Conservation (phyloP, 208 protist species). For the Sergeia podlipaevii region DNA sequence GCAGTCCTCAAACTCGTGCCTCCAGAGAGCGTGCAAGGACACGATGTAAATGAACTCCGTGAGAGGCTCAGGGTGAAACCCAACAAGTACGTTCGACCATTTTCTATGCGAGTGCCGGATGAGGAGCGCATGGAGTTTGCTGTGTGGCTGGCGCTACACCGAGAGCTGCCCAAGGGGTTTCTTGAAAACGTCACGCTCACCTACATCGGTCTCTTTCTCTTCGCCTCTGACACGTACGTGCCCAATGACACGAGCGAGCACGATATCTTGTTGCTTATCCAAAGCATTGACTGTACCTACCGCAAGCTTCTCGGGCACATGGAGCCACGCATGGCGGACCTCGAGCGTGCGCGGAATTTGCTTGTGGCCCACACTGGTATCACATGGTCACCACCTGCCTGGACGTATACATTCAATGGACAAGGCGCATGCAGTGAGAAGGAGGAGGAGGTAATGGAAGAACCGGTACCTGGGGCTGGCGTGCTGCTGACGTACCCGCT, state of each 20-base stretch:
- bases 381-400: no score
- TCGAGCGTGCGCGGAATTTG: slow-evolving; percentile 1
- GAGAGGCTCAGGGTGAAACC: background rate
- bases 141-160: slow-evolving; percentile 11
- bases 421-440: no score
- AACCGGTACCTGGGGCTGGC: no score
- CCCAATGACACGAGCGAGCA: background rate
- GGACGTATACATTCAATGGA: no score
- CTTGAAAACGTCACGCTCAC: slow-evolving; percentile 5
- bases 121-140: slow-evolving; percentile 7
- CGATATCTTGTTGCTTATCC: background rate
- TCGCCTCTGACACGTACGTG: background rate
- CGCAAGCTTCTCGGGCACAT: background rate
- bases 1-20: slow-evolving; percentile 2
- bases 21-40: background rate
- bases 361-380: no score
- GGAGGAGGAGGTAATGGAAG: no score
- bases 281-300: slow-evolving; percentile 1
- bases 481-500: no score
- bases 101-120: background rate
- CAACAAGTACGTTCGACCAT: background rate
- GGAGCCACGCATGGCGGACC: background rate
- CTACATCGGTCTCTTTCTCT: background rate
- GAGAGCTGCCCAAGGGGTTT: background rate
- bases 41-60: slow-evolving; percentile 4